These are phyloP conservation scores for Arabis hirsuta DNA, from an alignment of 345 rosid genomes.

Conservation along the genomic window DNA sequence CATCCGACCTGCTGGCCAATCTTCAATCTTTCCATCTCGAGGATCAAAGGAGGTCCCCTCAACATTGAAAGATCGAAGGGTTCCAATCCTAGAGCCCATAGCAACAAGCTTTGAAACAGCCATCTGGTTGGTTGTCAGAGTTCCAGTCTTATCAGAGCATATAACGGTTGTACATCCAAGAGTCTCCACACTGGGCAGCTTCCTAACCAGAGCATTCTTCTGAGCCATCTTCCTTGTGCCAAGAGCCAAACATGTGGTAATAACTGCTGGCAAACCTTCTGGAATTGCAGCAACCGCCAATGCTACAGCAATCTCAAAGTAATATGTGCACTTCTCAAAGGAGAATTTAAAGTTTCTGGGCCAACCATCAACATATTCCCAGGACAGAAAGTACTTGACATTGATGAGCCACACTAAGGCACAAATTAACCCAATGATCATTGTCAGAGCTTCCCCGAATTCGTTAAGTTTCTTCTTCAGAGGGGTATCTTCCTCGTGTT, in stretches of 20 bases:
- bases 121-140: constrained; percentile 95
- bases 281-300: constrained; percentile 98
- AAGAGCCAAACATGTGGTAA: constrained; percentile 92
- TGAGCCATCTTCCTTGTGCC: constrained; percentile 99
- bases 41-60: constrained; percentile 88
- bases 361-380: constrained; percentile 96
- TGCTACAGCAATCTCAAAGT: constrained; percentile 97
- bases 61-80: constrained; percentile 74
- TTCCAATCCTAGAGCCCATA: constrained; percentile 69
- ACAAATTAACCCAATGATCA: constrained; percentile 82
- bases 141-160: constrained; percentile 95
- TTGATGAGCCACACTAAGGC: constrained; percentile 92
- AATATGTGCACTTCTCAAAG: constrained; percentile 95
- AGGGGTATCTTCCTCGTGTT: constrained; percentile 87
- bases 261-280: constrained; percentile 96
- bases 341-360: constrained; percentile 87
- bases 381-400: constrained; percentile 83
- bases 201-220: constrained; percentile 91
- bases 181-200: constrained; percentile 93
- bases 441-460: constrained; percentile 81
- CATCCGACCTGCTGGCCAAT: constrained; percentile 72
- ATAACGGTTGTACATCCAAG: constrained; percentile 96
- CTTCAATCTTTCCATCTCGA: constrained; percentile 75
- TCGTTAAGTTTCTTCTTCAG: constrained; percentile 92
- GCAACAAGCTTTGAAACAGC: constrained; percentile 85